A percentile compares a stretch with the other conserved stretches of the same genome.
These are phyloP conservation scores for Elongisporangium anandrum DNA, from an alignment of 352 stramenopile species.

Conservation along the genomic window DNA sequence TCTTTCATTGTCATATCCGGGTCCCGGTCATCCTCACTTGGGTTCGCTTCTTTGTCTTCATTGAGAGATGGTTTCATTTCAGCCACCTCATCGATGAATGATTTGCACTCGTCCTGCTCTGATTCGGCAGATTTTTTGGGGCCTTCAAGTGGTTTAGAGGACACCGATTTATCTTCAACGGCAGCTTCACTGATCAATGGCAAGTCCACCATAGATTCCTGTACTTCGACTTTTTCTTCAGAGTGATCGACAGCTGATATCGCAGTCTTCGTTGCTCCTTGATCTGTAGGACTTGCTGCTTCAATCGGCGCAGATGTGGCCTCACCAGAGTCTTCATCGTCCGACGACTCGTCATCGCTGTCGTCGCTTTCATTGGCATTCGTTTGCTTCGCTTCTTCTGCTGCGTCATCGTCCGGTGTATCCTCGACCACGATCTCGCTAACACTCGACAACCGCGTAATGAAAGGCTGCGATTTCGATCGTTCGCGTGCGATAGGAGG, in stretches of 20 bases:
- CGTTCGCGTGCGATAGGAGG: not conserved
- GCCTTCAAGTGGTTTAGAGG: too few species aligned
- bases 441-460: conserved; percentile 24
- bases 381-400: conserved; percentile 3
- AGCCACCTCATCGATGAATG: not conserved
- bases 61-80: not conserved
- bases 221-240: not conserved
- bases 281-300: too few species aligned
- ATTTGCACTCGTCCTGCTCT: too few species aligned
- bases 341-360: not conserved
- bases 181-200: too few species aligned
- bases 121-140: too few species aligned
- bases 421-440: conserved; percentile 15
- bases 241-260: not conserved
- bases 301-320: not conserved
- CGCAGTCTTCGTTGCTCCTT: not conserved
- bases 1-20: too few species aligned
- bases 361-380: conserved; percentile 2
- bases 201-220: not conserved
- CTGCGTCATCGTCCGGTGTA: not conserved
- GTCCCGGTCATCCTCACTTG: too few species aligned
- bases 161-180: too few species aligned
- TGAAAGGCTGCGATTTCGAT: conserved; percentile 22
- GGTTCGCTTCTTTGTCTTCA: not conserved
- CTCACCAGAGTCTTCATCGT: not conserved